Percentiles rank a stretch among this genome's conserved stretches.
Conservation (phyloP, 148 eudicot genomes). For the Rhododendron molle region DNA sequence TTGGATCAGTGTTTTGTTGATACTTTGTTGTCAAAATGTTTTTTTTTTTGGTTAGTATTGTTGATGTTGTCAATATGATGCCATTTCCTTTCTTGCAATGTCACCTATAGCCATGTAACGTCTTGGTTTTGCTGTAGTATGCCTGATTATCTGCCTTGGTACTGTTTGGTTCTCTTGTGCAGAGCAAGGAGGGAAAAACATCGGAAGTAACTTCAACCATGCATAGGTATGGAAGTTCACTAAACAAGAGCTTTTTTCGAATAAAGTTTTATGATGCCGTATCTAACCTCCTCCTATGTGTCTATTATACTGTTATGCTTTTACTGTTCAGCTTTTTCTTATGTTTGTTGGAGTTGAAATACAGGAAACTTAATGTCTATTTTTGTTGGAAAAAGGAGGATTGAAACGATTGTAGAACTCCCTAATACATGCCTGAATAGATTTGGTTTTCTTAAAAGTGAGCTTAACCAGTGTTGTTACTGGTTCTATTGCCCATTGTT, state of each 20-base stretch:
- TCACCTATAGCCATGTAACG: neutral
- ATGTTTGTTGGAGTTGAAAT: neutral
- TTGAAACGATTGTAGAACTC: neutral
- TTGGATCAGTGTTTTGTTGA: neutral
- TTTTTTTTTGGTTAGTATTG: no score
- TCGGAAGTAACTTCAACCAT: conserved; percentile 21
- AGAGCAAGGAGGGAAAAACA: conserved; percentile 51
- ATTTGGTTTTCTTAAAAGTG: neutral
- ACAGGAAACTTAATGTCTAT: neutral
- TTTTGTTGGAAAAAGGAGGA: neutral
- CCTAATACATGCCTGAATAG: neutral
- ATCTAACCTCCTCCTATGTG: neutral
- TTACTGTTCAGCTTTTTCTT: neutral
- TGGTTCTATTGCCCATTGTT: neutral
- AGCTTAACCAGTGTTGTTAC: neutral
- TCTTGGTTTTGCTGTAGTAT: neutral
- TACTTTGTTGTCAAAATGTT: neutral
- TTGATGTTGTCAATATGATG: no score
- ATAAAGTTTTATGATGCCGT: neutral
- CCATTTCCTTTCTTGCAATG: neutral
- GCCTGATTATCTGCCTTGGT: conserved; percentile 6
- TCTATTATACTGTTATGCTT: neutral
- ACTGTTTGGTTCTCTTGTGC: conserved; percentile 14
- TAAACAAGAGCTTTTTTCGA: neutral
- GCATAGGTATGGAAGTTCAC: conserved; percentile 39